Base-by-base conservation (phyloP, 192 early-diverging fungal genomes). In the Cetraspora pellucida region DNA sequence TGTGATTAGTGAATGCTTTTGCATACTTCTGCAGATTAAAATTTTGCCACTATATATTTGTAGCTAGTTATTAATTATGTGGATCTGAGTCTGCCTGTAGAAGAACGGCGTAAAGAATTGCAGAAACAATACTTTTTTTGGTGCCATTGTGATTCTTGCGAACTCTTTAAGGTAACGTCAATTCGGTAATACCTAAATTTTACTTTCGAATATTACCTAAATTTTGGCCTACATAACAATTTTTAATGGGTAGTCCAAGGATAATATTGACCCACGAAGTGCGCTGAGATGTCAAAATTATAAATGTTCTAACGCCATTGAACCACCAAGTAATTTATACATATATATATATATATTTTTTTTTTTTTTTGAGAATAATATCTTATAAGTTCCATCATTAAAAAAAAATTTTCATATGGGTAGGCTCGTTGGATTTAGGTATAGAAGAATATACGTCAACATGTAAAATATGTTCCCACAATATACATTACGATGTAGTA, bases 71-170 rank as follows among this genome's bases (percentile, higher is more conserved):
- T 81, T 58, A 84, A 78, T 55, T 85, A 85, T 70, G 79, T 64
- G 2, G 84, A 85, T 55, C 37, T 85, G 37, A 37, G 78, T 16
- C 77, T 78, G 17, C 77, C 82, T 14, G 30, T 21, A 49, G 50
- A 68, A 28, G 72, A 78, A 2, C 84, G 84, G 8, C 77, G 74
- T 14, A 58, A 69, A 58, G 82, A 81, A 65, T 78, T 86, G 60
- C 46, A 46, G 17, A 50, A 82, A 14, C 28, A 63, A 49, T 86
- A 83, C 57, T 86, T 83, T 67, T 86, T 86, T 73, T 21, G 49
- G 2, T 86, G 85, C 58, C 1, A n/a, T 31, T 85, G 84, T 54
- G 46, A 82, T 25, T 45, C 79, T 23, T 77, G 77, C 45, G 69
- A 73, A 45, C 16, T n/a, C 25, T 59, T 60, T 74, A 49, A 77